Evolutionary conservation across 768 basidiomycete genomes (phyloP).

Genomic region (Dioszegia hungarica): DNA sequence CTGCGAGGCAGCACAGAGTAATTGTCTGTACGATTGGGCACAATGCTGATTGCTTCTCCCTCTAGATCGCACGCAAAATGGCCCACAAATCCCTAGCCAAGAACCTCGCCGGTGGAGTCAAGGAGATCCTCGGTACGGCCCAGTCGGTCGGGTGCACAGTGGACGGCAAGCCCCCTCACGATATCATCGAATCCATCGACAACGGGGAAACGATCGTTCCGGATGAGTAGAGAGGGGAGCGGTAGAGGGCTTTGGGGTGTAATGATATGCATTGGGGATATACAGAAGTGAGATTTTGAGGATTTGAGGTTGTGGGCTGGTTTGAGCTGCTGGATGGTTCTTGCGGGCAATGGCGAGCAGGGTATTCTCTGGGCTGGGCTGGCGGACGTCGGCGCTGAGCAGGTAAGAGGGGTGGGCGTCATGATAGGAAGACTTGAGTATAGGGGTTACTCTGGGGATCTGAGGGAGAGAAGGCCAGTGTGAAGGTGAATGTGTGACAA

Average conservation of each 20-base stretch:
- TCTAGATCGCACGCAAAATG: slow-evolving; percentile 86
- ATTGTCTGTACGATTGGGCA: background rate
- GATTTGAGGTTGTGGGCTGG: background rate
- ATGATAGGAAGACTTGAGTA: too few species aligned
- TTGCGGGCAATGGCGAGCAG: too few species aligned
- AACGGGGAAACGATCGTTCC: slow-evolving; percentile 51
- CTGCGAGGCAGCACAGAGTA: too few species aligned
- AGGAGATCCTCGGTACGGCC: slow-evolving; percentile 97
- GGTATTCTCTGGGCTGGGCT: too few species aligned
- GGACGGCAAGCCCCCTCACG: slow-evolving; percentile 87
- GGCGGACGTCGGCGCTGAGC: too few species aligned
- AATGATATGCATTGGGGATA: slow-evolving; percentile 10
- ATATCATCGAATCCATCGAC: slow-evolving; percentile 69
- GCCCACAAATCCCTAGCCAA: slow-evolving; percentile 88
- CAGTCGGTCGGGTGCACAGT: slow-evolving; percentile 96
- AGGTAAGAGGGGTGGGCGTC: too few species aligned
- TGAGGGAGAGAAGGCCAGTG: too few species aligned
- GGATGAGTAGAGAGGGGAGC: slow-evolving; percentile 44
- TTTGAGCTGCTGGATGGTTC: background rate
- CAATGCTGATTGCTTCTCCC: background rate
- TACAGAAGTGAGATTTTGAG: background rate
- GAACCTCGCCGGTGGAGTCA: slow-evolving; percentile 77
- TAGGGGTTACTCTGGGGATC: too few species aligned
- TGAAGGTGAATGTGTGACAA: too few species aligned
- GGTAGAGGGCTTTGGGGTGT: slow-evolving; percentile 5